phyloP scores from a whole-genome alignment of 176 grass and related monocot genomes.

The Panicum miliaceum region DNA sequence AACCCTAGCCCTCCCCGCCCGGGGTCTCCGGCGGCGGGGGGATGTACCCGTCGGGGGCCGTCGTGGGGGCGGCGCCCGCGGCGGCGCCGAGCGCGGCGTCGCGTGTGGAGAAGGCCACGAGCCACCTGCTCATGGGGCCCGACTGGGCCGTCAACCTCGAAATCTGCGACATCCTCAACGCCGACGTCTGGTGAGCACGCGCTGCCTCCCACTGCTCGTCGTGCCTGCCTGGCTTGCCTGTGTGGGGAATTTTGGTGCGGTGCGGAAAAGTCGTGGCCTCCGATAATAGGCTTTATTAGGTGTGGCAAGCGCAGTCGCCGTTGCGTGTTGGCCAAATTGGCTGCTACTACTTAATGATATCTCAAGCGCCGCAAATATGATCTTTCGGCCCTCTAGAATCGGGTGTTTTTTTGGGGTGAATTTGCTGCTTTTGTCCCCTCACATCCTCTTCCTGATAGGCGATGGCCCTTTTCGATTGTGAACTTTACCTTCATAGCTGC shows the following conservation, averaged over 20 bases:
- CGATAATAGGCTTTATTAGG: neutral
- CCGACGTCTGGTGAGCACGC: conserved; percentile 62
- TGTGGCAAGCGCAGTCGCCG: neutral
- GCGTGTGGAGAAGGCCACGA: conserved; percentile 91
- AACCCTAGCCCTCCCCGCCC: conserved; percentile 42
- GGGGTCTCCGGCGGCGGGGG: neutral
- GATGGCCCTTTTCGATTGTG: neutral
- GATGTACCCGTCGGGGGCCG: conserved; percentile 53
- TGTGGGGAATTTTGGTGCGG: conserved; percentile 3
- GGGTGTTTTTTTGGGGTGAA: conserved; percentile 8
- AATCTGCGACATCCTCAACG: conserved; percentile 89
- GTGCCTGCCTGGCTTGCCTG: neutral
- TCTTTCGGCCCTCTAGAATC: neutral
- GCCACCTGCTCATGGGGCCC: conserved; percentile 78
- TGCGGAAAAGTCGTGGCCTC: neutral
- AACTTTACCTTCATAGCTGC: neutral
- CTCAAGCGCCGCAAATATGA: neutral
- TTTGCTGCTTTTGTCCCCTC: neutral
- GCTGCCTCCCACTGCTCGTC: neutral
- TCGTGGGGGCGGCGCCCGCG: conserved; percentile 27
- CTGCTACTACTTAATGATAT: neutral
- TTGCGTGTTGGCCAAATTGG: conserved; percentile 10
- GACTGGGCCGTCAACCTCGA: conserved; percentile 93
- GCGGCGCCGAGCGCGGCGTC: conserved; percentile 48
- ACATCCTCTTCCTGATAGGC: neutral